These are phyloP conservation scores for Leccinum longicurvipes DNA, from an alignment of 768 basidiomycete species.

Conservation along the genomic window DNA sequence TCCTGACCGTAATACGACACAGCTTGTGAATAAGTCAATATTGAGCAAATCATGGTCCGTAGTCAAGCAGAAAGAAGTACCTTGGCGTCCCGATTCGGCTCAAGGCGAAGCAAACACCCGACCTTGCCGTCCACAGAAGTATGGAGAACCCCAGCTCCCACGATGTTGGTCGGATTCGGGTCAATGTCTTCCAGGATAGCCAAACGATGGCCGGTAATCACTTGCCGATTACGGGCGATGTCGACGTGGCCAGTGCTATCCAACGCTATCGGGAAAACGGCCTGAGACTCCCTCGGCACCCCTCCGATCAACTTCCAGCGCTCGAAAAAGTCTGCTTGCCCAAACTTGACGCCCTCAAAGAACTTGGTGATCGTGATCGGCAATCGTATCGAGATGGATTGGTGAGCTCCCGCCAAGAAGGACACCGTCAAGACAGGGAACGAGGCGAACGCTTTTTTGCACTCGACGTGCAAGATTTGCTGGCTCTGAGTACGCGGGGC, in stretches of 20 bases:
- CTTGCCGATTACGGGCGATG: slow-evolving; percentile 63
- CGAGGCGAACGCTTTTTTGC: slow-evolving; percentile 77
- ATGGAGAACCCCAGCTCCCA: slow-evolving; percentile 95
- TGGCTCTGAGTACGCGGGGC: slow-evolving; percentile 85
- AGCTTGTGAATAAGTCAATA: slow-evolving; percentile 45
- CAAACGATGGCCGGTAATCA: slow-evolving; percentile 75
- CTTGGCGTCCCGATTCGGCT: slow-evolving; percentile 96
- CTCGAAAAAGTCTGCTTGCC: slow-evolving; percentile 88
- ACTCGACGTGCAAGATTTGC: slow-evolving; percentile 91
- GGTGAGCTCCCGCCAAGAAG: slow-evolving; percentile 90
- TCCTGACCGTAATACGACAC: slow-evolving; percentile 89
- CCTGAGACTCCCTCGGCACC: slow-evolving; percentile 87
- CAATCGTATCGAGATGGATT: slow-evolving; percentile 76
- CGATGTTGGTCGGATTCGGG: slow-evolving; percentile 90
- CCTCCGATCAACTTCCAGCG: slow-evolving; percentile 98
- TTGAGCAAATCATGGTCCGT: background rate
- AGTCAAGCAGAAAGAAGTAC: slow-evolving; percentile 39
- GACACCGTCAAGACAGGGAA: slow-evolving; percentile 83
- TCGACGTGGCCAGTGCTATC: slow-evolving; percentile 71
- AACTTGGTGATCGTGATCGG: slow-evolving; percentile 91
- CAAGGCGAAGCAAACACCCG: slow-evolving; percentile 87
- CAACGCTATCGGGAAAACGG: slow-evolving; percentile 77
- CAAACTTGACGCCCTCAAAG: slow-evolving; percentile 87
- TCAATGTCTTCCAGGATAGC: slow-evolving; percentile 83
- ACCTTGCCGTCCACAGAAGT: slow-evolving; percentile 91